Base-by-base conservation (phyloP, 768 basidiomycete genomes). In the Suillus clintonianus region DNA sequence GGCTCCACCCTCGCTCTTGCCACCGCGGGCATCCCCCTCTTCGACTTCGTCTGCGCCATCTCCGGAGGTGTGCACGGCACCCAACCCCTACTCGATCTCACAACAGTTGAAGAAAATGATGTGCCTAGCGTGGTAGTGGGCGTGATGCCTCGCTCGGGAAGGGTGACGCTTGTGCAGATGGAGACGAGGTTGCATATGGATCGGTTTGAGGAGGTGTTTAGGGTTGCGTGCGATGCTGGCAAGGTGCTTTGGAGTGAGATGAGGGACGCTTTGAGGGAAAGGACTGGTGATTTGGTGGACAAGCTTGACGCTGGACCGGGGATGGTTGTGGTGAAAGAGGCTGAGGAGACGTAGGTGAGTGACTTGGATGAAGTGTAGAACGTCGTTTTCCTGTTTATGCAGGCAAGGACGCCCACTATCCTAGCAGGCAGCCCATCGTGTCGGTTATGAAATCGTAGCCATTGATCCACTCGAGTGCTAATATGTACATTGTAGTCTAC, bases 131-230 rank as follows among this genome's bases (percentile, higher is more conserved):
- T 97, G 24, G 95, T 94, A 2, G 88, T 98, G 45, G 97, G 95
- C 0, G 83, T 92, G 34, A 89, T 98, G 83, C 95, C 97, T 8
- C 88, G 88, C 68, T 87, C 90, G n/a, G 85, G 86, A 5, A 91
- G 89, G 64, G 87, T 97, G 51, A 94, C 92, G 17, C 82, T 99
- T 41, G 90, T 95, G 65, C 90, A 89, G 58, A 91, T 98, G 88
- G 97, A 99, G 77, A 96, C 95, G 17, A 82, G 96, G n/a, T 76
- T 99, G 63, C 94, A 94, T 70, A 89, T 95, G 11, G 95, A 95
- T 69, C 83, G 94, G 60, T 97, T 99, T 68, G 92, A 92, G 73
- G 95, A 96, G 71, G 86, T 98, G 68, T 86, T 98, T 68, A 79
- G 81, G 67, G 75, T 96, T 59, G 95, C 91, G 0, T 83, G 87